These are phyloP conservation scores for Fusarium sp. DNA, from an alignment of 2,329 filamentous ascomycete genomes.

Conservation along the genomic window DNA sequence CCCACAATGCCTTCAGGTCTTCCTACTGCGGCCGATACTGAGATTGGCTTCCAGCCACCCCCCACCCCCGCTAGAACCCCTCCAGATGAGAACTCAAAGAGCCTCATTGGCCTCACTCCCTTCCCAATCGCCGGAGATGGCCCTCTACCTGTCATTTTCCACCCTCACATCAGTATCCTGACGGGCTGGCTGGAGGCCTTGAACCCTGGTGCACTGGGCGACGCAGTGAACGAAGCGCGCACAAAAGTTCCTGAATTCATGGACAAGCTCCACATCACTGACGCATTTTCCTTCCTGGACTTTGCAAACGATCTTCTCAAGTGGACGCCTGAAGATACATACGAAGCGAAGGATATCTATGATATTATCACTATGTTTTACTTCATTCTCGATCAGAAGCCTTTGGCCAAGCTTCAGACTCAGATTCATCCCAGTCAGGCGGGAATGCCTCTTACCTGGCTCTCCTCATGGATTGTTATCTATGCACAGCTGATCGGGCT, in stretches of 20 bases:
- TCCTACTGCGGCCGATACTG: conserved; percentile 5
- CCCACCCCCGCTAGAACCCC: not conserved
- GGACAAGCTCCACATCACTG: conserved; percentile 11
- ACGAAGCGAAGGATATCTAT: conserved; percentile 3
- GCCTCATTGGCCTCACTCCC: not conserved
- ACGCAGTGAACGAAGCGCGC: not conserved
- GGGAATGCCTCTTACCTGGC: conserved; percentile 3
- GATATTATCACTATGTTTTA: conserved; percentile 15
- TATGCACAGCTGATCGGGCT: conserved; percentile 15
- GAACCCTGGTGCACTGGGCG: conserved; percentile 5
- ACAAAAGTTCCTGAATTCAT: conserved; percentile 12
- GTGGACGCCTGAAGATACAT: conserved; percentile 7
- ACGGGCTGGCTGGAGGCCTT: not conserved
- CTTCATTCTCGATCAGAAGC: conserved; percentile 7
- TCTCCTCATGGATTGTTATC: conserved; percentile 13
- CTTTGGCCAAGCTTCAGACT: conserved; percentile 1
- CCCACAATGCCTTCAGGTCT: conserved; percentile 18
- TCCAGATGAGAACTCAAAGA: not conserved
- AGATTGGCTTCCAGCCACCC: conserved; percentile 18
- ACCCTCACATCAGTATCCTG: not conserved
- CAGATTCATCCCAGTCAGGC: not conserved
- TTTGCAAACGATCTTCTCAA: conserved; percentile 19
- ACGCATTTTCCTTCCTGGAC: conserved; percentile 6
- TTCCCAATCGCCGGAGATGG: not conserved
- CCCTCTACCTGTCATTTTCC: not conserved